Conservation (phyloP, 179 eudicot species). For the Beta macrorhiza region DNA sequence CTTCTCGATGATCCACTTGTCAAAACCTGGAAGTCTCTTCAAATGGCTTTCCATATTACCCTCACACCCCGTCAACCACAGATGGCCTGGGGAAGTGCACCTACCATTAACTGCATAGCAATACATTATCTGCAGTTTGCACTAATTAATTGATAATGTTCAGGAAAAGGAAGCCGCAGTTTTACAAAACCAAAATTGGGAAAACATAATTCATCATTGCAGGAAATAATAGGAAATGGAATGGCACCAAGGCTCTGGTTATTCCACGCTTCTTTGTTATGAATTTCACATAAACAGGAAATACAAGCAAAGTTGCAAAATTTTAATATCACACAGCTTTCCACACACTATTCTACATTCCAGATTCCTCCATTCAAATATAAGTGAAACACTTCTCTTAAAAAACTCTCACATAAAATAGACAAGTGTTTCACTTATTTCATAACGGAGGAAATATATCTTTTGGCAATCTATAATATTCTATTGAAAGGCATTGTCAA, state of each 20-base stretch:
- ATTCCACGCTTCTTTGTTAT: neutral
- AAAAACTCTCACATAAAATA: too few species aligned
- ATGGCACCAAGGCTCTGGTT: neutral
- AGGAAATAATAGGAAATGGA: neutral
- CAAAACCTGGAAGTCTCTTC: slow-evolving; percentile 71
- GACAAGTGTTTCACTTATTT: too few species aligned
- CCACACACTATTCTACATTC: neutral
- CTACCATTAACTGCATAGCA: slow-evolving; percentile 83
- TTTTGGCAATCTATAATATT: too few species aligned
- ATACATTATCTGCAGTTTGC: slow-evolving; percentile 70
- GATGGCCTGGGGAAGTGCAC: slow-evolving; percentile 65
- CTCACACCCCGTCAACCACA: slow-evolving; percentile 80
- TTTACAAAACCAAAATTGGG: neutral
- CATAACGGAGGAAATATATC: too few species aligned
- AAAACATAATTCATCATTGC: neutral
- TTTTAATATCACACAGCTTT: neutral
- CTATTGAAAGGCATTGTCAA: too few species aligned
- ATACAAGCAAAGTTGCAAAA: neutral
- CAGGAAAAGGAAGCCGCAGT: slow-evolving; percentile 1
- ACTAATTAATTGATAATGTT: slow-evolving; percentile 18
- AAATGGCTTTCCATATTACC: slow-evolving; percentile 67
- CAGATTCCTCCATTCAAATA: too few species aligned
- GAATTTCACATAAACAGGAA: neutral
- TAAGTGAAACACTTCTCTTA: too few species aligned
- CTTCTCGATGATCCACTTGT: slow-evolving; percentile 83